Percentiles rank a stretch among this genome's conserved stretches.
These are phyloP conservation scores for Aspergillus pseudonomiae DNA, from an alignment of 2,329 filamentous ascomycete genomes.

Conservation along the genomic window DNA sequence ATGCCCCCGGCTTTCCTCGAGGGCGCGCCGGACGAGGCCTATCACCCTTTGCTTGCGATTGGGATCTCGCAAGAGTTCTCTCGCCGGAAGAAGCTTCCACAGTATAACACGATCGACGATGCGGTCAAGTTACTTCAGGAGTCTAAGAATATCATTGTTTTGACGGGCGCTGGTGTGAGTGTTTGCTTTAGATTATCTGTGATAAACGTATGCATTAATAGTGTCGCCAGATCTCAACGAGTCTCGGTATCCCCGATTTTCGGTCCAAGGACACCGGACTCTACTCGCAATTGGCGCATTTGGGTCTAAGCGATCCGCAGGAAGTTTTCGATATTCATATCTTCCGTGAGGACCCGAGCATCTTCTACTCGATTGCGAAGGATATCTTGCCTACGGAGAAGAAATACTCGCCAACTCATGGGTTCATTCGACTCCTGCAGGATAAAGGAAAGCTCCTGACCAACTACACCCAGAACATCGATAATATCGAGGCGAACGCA, in stretches of 20 bases:
- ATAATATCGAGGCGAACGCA: constrained; percentile 88
- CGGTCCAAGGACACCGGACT: constrained; percentile 90
- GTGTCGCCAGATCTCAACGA: constrained; percentile 74
- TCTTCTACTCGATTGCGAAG: constrained; percentile 90
- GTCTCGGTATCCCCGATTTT: constrained; percentile 95
- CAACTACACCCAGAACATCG: constrained; percentile 98
- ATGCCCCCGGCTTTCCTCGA: constrained; percentile 73
- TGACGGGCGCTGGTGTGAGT: constrained; percentile 81
- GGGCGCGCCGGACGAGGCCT: constrained; percentile 71
- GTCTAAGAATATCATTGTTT: constrained; percentile 82
- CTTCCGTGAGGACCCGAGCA: constrained; percentile 81
- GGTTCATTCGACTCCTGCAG: constrained; percentile 88
- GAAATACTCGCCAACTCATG: constrained; percentile 87
- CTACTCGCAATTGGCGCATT: constrained; percentile 79
- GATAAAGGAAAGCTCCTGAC: constrained; percentile 86
- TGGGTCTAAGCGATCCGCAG: constrained; percentile 81
- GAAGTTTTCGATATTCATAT: constrained; percentile 91
- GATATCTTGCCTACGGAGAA: constrained; percentile 83
- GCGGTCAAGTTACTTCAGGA: constrained; percentile 75
- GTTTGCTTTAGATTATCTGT: not conserved
- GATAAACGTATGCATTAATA: constrained; percentile 8
- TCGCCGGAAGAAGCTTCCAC: constrained; percentile 75
- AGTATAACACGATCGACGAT: constrained; percentile 86
- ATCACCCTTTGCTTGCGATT: constrained; percentile 73
- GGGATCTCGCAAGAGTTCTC: constrained; percentile 79